Evolutionary conservation across 192 early-diverging fungal species (phyloP), one percentile per base, ranked within the genome.

Genomic region (Dispira simplex): DNA sequence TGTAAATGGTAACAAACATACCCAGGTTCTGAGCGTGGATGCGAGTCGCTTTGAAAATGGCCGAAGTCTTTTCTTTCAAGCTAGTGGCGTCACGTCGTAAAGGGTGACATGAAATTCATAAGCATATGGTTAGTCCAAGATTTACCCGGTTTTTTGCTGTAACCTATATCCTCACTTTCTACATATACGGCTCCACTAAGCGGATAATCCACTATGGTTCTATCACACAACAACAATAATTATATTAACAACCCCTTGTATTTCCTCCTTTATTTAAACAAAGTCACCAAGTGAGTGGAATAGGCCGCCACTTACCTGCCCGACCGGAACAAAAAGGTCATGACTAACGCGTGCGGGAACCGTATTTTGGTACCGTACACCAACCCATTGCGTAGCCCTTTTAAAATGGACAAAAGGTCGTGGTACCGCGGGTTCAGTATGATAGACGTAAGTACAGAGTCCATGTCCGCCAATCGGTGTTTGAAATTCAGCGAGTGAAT

Each of bases 341-440:
- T 97, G 62, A 97, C 92, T 0, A 97, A 71, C 18, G 93, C 93
- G 71, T 97, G 93, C n/a, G 93, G 93, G 65, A 96, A 95, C 48
- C 95, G 79, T 63, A 98, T 85, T 74, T 96, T 93, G 52, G 93
- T 89, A 39, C 93, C 95, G 65, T 98, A 98, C 11, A 98, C 95
- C 49, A 91, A 81, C 64, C 95, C 95, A 71, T 93, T 98, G 63
- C 95, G 81, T 63, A 90, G 86, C 21, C 91, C 91, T 71, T 96
- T 96, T 55, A 96, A 71, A 44, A 96, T 84, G 27, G 89, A 73
- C 46, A 96, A 77, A 11, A 88, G 28, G 63, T 90, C 87, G 75
- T 88, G 88, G 77, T 89, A 82, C 60, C 77, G 73, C n/a, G 90
- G 90, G 63, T 83, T 77, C 57, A 85, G 81, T 28, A 84, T 68